phyloP scores from a whole-genome alignment of 2,329 filamentous ascomycete genomes.

The Penicillium sp. region DNA sequence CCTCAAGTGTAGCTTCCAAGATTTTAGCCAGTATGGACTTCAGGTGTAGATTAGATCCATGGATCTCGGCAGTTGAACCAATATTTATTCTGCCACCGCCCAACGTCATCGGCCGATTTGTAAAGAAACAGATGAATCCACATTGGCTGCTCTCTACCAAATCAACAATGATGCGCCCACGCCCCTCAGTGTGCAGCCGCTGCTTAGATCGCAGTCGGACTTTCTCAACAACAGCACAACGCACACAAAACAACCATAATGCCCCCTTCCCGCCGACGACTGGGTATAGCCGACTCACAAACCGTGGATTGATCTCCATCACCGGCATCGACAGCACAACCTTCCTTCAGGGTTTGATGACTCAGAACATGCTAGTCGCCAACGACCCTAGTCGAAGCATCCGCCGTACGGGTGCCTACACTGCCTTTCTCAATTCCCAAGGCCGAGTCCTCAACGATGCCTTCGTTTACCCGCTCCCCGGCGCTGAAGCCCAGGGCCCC shows the following conservation, averaged over 20 bases:
- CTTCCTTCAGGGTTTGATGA: conserved; percentile 87
- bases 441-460: conserved; percentile 86
- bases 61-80: neutral
- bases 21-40: neutral
- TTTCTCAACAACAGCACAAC: conserved; percentile 32
- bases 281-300: conserved; percentile 60
- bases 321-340: conserved; percentile 76
- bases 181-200: conserved; percentile 30
- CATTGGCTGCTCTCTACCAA: conserved; percentile 10
- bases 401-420: conserved; percentile 64
- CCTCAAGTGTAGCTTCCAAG: neutral
- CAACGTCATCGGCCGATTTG: conserved; percentile 29
- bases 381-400: conserved; percentile 41
- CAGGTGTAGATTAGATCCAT: neutral
- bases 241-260: conserved; percentile 17
- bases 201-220: conserved; percentile 29
- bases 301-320: conserved; percentile 77
- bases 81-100: conserved; percentile 34
- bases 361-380: conserved; percentile 64
- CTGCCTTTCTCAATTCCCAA: conserved; percentile 81
- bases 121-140: conserved; percentile 23
- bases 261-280: conserved; percentile 42
- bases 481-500: conserved; percentile 24
- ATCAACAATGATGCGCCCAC: conserved; percentile 36
- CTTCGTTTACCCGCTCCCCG: conserved; percentile 74